Base-by-base conservation (phyloP, 352 stramenopile genomes). In the Halophytophthora batemanensis region DNA sequence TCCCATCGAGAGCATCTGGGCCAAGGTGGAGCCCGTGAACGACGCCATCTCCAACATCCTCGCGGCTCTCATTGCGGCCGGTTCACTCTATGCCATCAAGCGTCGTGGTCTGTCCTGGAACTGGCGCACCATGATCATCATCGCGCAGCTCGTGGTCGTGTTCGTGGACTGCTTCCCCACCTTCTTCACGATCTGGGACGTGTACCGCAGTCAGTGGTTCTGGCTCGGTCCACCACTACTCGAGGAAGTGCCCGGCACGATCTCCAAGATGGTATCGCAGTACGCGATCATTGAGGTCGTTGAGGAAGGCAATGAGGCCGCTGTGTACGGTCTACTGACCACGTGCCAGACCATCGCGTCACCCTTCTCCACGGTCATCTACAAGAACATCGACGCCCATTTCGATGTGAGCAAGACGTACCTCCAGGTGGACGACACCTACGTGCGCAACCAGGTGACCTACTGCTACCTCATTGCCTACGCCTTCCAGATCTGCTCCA, bases 161-260 rank as follows among this genome's bases (percentile, higher is more conserved):
- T 50, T 74, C 23, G 56, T 81, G 12, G 64, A 81, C 42, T 61
- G 57, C 37, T 65, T 82, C 34, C 63, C 64, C 8, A 64, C 56
- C 3, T 77, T 75, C 36, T 53, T 77, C 36, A 85, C 69, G n/a
- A 71, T 81, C 49, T 85, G 61, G 57, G 60, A 76, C 31, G 56
- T 82, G 43, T 61, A 74, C 23, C 62, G 71, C 13, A 70, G 62
- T 33, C 74, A 78, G 46, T 85, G 72, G 71, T 77, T 85, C 56
- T 85, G 65, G 61, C 51, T 85, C 3, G 71, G 71, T 7, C 59
- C 73, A n/a, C 64, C 69, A 29, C 50, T 85, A 18, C 46, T 76
- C 2, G 56, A 67, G 46, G 52, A 78, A 35, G 46, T 82, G 6
- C 74, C 69, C 1, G 37, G 45, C 34, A 66, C 54, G 17, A 63